Conservation (phyloP, 2,329 filamentous ascomycete species). For the Ophiostoma sp. region DNA sequence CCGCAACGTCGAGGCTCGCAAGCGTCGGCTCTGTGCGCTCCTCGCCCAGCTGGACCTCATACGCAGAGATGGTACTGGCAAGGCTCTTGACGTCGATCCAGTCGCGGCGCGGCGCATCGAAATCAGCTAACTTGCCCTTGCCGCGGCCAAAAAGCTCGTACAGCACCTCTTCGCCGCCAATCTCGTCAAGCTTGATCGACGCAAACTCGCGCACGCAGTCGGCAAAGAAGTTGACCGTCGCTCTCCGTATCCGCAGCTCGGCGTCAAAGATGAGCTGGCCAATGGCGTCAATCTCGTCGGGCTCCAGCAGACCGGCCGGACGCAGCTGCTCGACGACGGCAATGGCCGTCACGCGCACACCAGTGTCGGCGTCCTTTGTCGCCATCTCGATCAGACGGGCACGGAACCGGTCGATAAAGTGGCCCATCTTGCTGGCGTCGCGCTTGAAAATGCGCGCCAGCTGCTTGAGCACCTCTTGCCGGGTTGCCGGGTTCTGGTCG, state of each 20-base stretch:
- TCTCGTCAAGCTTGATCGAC: conserved; percentile 72
- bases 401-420: conserved; percentile 90
- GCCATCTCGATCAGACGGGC: conserved; percentile 88
- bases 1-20: conserved; percentile 35
- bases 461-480: conserved; percentile 82
- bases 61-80: conserved; percentile 74
- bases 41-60: conserved; percentile 63
- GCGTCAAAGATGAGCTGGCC: conserved; percentile 85
- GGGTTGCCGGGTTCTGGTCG: conserved; percentile 66
- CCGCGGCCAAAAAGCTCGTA: conserved; percentile 67
- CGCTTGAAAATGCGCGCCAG: conserved; percentile 73
- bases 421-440: conserved; percentile 74
- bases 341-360: conserved; percentile 74
- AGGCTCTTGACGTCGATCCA: conserved; percentile 94
- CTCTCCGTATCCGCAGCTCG: conserved; percentile 77
- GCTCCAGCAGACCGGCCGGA: conserved; percentile 79
- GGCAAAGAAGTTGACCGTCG: conserved; percentile 84
- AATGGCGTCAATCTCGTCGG: conserved; percentile 82
- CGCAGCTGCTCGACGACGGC: conserved; percentile 77
- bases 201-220: conserved; percentile 80
- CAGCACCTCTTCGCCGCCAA: conserved; percentile 72
- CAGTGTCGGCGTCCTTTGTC: conserved; percentile 73
- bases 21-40: conserved; percentile 31
- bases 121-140: conserved; percentile 61
- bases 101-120: conserved; percentile 66